phyloP scores from a whole-genome alignment of 345 rosid genomes.

The Litchi chinensis region DNA sequence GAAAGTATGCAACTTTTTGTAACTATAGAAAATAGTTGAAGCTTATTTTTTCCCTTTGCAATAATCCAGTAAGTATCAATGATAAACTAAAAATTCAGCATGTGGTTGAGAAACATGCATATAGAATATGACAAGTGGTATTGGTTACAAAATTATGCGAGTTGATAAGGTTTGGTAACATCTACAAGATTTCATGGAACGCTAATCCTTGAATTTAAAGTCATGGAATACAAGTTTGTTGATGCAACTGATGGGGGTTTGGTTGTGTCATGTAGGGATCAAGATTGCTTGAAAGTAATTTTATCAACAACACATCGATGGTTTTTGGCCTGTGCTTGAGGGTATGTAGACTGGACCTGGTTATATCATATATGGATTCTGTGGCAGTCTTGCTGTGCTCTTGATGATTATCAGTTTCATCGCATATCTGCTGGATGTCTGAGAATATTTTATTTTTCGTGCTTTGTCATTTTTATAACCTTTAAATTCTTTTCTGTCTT shows the following conservation, averaged over 20 bases:
- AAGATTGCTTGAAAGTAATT: conserved; percentile 88
- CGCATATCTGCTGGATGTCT: neutral
- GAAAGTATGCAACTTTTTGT: neutral
- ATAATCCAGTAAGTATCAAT: neutral
- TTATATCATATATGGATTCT: conserved; percentile 13
- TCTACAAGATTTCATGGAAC: neutral
- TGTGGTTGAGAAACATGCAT: neutral
- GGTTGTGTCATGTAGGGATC: conserved; percentile 66
- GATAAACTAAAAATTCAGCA: neutral
- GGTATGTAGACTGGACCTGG: conserved; percentile 46
- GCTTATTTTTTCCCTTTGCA: neutral
- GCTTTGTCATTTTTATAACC: neutral
- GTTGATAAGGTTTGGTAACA: neutral
- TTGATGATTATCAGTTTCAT: conserved; percentile 9
- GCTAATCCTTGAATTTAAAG: neutral
- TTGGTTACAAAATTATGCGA: neutral
- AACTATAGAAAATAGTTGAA: neutral
- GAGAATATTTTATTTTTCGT: neutral
- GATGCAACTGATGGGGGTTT: conserved; percentile 6
- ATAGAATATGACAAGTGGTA: neutral
- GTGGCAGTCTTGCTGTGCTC: conserved; percentile 12
- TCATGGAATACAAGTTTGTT: neutral
- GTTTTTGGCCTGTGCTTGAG: conserved; percentile 85
- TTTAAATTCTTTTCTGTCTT: neutral
- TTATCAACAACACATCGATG: conserved; percentile 93